Evolutionary conservation across 306 rosid genomes (phyloP), one percentile per base, ranked within the genome.

Genomic region (Pachyrhizus erosus): DNA sequence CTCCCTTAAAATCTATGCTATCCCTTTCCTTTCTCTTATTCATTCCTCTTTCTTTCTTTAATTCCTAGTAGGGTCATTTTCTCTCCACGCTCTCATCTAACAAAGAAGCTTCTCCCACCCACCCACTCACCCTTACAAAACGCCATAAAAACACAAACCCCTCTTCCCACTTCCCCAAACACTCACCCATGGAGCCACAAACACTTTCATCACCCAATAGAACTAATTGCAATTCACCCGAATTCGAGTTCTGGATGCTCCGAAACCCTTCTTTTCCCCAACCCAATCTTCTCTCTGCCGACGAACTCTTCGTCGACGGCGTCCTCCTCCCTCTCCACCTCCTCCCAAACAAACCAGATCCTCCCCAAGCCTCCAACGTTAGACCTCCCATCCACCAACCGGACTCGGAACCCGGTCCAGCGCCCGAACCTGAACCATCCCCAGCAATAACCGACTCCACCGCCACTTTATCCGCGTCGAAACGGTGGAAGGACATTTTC

Each of bases 181-280:
- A 11, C 34, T 31, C 20, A 87, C 49, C 52, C 85, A 70, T 10
- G 27, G 27, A 82, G 5, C 67, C 90, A 26, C 87, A 54, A 21
- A 23, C 82, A 31, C 73, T 73, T 7, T 23, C 23, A 0, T 65
- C 93, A 2, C 85, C 87, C 6, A n/a, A 77, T 58, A 74, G 13
- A 58, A 42, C 85, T 26, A 73, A 80, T 21, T 90, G 93, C 23
- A 85, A 81, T 77, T 96, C 99, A 46, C 97, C 98, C 20, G 99
- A 96, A 84, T 96, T 96, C 74, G 99, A 96, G 88, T 96, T 96
- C 87, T 96, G 99, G 99, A 91, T 87, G 92, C 88, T 93, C 46
- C 92, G 94, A 58, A 93, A 93, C 90, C 98, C 99, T 0, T 92
- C 97, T 58, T 89, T 78, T 49, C 97, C 97, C 0, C 91, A 91